A percentile compares a stretch with the other conserved stretches of the same genome.
Evolutionary conservation across 768 basidiomycete genomes (phyloP).

Genomic region (Wakefieldia striispora): DNA sequence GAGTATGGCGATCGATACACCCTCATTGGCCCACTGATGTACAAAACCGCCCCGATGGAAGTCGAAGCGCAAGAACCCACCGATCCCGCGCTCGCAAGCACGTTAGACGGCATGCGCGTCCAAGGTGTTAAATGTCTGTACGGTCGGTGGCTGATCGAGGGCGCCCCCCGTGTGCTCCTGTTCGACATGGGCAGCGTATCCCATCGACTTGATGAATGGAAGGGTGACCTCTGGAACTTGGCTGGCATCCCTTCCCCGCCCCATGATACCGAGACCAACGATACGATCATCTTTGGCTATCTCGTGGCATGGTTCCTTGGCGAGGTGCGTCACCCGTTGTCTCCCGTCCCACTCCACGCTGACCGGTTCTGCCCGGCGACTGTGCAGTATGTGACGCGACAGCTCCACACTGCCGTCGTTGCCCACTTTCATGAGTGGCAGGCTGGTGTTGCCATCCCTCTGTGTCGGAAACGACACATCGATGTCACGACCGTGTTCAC

Average conservation of each 20-base stretch:
- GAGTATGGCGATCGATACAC: conserved; percentile 96
- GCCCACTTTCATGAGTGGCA: conserved; percentile 99
- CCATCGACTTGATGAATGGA: conserved; percentile 95
- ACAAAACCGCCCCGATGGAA: conserved; percentile 99
- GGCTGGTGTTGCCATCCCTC: conserved; percentile 90
- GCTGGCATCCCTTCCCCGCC: conserved; percentile 97
- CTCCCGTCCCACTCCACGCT: conserved; percentile 5
- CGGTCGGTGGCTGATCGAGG: conserved; percentile 98
- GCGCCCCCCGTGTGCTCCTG: conserved; percentile 89
- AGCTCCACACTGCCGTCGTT: conserved; percentile 82
- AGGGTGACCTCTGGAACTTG: conserved; percentile 96
- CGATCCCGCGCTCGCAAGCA: conserved; percentile 71
- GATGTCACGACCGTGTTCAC: conserved; percentile 99
- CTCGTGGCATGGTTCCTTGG: conserved; percentile 99
- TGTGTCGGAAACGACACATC: conserved; percentile 94
- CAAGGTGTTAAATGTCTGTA: conserved; percentile 94
- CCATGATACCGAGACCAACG: conserved; percentile 97
- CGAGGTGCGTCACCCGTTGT: conserved; percentile 58
- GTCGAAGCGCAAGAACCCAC: conserved; percentile 91
- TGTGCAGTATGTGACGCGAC: conserved; percentile 72
- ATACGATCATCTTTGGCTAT: conserved; percentile 96
- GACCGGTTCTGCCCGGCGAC: conserved; percentile 6
- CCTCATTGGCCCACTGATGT: conserved; percentile 95
- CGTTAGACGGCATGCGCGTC: conserved; percentile 79
- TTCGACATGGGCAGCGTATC: conserved; percentile 93